phyloP scores from a whole-genome alignment of 768 basidiomycete species.

The Imleria badia region DNA sequence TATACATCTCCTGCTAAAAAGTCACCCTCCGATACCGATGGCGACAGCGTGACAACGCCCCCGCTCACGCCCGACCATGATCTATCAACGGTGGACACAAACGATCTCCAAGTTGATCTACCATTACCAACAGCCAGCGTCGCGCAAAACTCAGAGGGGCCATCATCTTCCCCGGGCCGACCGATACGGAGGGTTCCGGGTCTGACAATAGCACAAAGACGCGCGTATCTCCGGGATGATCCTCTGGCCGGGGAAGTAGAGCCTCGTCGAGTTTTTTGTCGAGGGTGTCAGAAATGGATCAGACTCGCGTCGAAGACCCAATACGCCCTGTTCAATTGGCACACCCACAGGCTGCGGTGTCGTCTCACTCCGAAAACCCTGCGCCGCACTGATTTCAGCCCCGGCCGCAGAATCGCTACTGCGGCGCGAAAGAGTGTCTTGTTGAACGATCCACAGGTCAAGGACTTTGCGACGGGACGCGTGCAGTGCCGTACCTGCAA shows the following conservation, averaged over 20 bases:
- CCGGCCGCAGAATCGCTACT: constrained; percentile 59
- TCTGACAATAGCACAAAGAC: constrained; percentile 44
- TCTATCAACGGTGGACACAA: too few species aligned
- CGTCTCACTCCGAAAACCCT: constrained; percentile 35
- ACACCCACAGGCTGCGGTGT: constrained; percentile 49
- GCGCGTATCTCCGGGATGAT: constrained; percentile 53
- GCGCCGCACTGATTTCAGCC: constrained; percentile 35
- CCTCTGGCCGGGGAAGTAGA: constrained; percentile 49
- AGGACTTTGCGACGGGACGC: constrained; percentile 41
- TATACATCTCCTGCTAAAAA: constrained; percentile 18
- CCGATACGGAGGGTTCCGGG: too few species aligned
- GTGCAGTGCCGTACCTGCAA: constrained; percentile 57
- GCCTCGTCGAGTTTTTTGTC: constrained; percentile 54
- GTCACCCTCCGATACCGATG: constrained; percentile 29
- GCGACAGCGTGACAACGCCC: constrained; percentile 34
- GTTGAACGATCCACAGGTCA: constrained; percentile 64
- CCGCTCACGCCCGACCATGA: constrained; percentile 39
- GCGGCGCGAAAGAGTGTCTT: constrained; percentile 61
- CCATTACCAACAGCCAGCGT: constrained; percentile 8
- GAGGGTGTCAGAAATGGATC: constrained; percentile 64
- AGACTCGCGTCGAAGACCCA: constrained; percentile 39
- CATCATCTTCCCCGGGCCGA: constrained; percentile 16
- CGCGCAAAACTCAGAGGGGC: not conserved
- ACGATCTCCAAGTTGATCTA: too few species aligned
- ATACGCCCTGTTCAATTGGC: constrained; percentile 56